A percentile compares a stretch with the other conserved stretches of the same genome.
Conservation (phyloP, 129 eudicot genomes). For the Oenanthe sinensis region DNA sequence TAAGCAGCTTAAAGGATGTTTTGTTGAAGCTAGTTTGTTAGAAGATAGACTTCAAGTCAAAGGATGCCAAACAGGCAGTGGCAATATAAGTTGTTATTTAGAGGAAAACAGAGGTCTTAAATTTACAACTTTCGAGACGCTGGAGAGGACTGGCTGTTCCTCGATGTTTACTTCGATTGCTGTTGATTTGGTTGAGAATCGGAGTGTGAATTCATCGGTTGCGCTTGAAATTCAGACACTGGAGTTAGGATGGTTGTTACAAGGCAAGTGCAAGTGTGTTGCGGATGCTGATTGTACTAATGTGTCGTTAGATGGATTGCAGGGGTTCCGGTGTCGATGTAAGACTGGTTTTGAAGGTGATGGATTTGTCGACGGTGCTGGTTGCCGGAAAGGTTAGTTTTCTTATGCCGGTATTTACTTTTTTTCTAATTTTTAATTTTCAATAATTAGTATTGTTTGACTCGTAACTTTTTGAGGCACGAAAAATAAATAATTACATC, state of each 20-base stretch:
- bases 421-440: background rate
- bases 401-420: background rate
- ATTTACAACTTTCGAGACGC: conserved; percentile 19
- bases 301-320: background rate
- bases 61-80: conserved; percentile 6
- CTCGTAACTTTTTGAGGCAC: no score
- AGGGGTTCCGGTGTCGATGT: conserved; percentile 62
- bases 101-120: conserved; percentile 7
- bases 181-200: conserved; percentile 15
- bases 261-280: conserved; percentile 45
- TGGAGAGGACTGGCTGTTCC: conserved; percentile 28
- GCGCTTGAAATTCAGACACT: conserved; percentile 43
- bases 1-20: conserved; percentile 24
- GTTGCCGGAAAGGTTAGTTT: conserved; percentile 61
- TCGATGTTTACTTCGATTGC: conserved; percentile 39
- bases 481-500: no score
- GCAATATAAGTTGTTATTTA: conserved; percentile 39
- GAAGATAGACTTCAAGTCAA: conserved; percentile 19
- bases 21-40: conserved; percentile 21
- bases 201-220: conserved; percentile 16
- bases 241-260: conserved; percentile 75
- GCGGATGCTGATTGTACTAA: conserved; percentile 33
- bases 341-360: conserved; percentile 57
- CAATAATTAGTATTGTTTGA: no score
- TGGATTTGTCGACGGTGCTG: conserved; percentile 52